Percentiles rank a stretch among this genome's conserved stretches.
Evolutionary conservation across 2,329 filamentous ascomycete genomes (phyloP).

Genomic region (Arachnomyces sp.): DNA sequence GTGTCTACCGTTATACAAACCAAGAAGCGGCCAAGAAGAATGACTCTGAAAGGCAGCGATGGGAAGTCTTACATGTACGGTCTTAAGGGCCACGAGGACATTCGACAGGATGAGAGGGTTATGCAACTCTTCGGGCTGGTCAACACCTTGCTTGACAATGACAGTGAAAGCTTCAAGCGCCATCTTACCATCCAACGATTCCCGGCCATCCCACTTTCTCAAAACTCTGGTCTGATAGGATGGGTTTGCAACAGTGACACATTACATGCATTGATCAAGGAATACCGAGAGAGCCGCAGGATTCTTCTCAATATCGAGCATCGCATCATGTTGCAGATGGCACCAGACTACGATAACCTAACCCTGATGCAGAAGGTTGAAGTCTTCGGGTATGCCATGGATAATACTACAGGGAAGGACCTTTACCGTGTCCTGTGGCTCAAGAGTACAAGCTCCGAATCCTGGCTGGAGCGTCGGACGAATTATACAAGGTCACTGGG

Average conservation of each 20-base stretch:
- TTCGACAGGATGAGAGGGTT: constrained; percentile 95
- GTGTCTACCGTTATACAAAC: constrained; percentile 90
- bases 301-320: constrained; percentile 99
- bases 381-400: constrained; percentile 96
- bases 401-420: constrained; percentile 98
- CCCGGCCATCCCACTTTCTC: constrained; percentile 92
- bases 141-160: constrained; percentile 88
- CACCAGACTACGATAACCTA: constrained; percentile 95
- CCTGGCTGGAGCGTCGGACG: constrained; percentile 95
- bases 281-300: constrained; percentile 94
- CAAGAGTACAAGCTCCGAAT: constrained; percentile 96
- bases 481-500: constrained; percentile 96
- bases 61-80: constrained; percentile 80
- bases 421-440: constrained; percentile 96
- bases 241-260: constrained; percentile 99
- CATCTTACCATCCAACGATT: constrained; percentile 95
- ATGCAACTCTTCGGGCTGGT: constrained; percentile 99
- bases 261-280: constrained; percentile 88
- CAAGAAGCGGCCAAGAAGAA: constrained; percentile 88
- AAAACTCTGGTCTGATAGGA: constrained; percentile 87
- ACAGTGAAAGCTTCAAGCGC: constrained; percentile 93
- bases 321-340: constrained; percentile 99
- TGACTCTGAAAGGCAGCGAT: constrained; percentile 82
- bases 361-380: constrained; percentile 99
- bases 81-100: constrained; percentile 98